Conservation (phyloP, 2,329 filamentous ascomycete genomes). For the Talaromyces sp. region DNA sequence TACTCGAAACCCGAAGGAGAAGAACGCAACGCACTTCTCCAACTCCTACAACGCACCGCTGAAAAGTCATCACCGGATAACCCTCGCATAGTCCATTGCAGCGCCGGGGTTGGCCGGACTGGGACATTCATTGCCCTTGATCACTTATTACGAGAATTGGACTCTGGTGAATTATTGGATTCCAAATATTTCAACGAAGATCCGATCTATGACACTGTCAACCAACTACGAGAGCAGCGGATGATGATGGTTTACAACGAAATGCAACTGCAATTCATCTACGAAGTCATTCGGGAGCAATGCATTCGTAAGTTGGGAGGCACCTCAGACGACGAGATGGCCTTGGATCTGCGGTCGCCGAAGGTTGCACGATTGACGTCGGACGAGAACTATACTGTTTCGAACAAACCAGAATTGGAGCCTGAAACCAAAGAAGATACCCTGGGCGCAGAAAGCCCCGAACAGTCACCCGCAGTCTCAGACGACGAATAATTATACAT, state of each 20-base stretch:
- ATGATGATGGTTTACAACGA: conserved; percentile 95
- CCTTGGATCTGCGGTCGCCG: conserved; percentile 30
- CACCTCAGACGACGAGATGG: conserved; percentile 21
- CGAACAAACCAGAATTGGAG: conserved; percentile 37
- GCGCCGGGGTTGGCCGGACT: conserved; percentile 87
- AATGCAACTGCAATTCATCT: conserved; percentile 79
- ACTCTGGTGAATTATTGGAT: conserved; percentile 64
- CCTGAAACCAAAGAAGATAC: conserved; percentile 23
- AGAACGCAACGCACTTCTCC: conserved; percentile 49
- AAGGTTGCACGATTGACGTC: conserved; percentile 35
- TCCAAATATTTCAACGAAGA: conserved; percentile 56
- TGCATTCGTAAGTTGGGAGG: conserved; percentile 32
- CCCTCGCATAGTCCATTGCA: conserved; percentile 81
- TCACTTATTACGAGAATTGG: conserved; percentile 78
- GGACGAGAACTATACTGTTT: conserved; percentile 28
- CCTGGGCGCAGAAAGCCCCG: conserved; percentile 26
- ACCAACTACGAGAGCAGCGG: conserved; percentile 76
- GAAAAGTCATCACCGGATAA: conserved; percentile 52
- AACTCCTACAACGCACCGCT: conserved; percentile 49
- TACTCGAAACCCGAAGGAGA: conserved; percentile 70
- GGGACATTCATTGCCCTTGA: conserved; percentile 97
- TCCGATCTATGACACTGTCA: conserved; percentile 73
- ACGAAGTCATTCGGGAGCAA: conserved; percentile 72
- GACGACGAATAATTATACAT: conserved; percentile 28
- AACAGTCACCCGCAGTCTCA: conserved; percentile 29